Conservation (phyloP, 768 basidiomycete species). For the Stropharia rugosoannulata region DNA sequence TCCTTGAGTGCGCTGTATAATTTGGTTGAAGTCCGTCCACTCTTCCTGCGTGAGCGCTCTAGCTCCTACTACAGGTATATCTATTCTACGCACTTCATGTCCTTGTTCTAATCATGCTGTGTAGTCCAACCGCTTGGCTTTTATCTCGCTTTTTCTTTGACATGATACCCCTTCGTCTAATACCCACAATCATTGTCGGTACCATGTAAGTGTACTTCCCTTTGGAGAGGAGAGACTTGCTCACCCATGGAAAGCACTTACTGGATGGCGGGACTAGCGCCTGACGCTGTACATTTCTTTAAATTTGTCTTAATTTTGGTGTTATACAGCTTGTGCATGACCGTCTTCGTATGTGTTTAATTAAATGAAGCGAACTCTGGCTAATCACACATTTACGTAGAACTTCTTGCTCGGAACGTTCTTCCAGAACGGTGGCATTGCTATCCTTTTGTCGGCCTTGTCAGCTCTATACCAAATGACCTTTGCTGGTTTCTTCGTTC, state of each 20-base stretch:
- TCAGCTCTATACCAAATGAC: constrained; percentile 82
- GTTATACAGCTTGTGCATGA: constrained; percentile 82
- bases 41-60: constrained; percentile 90
- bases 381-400: constrained; percentile 30
- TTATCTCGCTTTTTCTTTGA: constrained; percentile 88
- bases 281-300: constrained; percentile 82
- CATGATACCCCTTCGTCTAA: constrained; percentile 81
- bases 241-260: constrained; percentile 56
- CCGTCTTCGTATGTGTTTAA: constrained; percentile 66
- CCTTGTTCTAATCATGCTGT: neutral
- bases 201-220: constrained; percentile 59
- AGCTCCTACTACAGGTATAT: constrained; percentile 78
- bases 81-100: constrained; percentile 1
- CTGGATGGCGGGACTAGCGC: constrained; percentile 92
- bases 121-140: constrained; percentile 87
- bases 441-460: constrained; percentile 83
- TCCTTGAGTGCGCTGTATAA: constrained; percentile 89
- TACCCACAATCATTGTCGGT: constrained; percentile 86
- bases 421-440: constrained; percentile 86
- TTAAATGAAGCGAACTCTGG: neutral
- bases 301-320: constrained; percentile 92
- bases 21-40: constrained; percentile 75
- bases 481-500: constrained; percentile 91
- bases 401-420: constrained; percentile 88
- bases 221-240: neutral